A percentile compares a stretch with the other conserved stretches of the same genome.
Evolutionary conservation across 768 basidiomycete species (phyloP).

Genomic region (Inosperma sp.): DNA sequence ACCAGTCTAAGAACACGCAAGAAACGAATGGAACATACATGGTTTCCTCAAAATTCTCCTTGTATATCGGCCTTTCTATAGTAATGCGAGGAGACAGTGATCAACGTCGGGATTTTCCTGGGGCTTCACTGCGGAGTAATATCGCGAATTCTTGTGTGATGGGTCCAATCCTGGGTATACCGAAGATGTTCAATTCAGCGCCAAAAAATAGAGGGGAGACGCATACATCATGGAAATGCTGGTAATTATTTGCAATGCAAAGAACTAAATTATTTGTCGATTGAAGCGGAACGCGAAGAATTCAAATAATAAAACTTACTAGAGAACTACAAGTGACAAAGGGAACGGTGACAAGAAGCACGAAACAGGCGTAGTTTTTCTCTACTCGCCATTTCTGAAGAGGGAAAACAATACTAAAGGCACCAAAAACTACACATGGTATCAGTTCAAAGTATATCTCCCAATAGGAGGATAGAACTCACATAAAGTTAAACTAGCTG

Average conservation of each 20-base stretch:
- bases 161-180: slow-evolving; percentile 58
- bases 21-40: slow-evolving; percentile 51
- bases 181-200: slow-evolving; percentile 20
- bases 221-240: slow-evolving; percentile 62
- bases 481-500: slow-evolving; percentile 64
- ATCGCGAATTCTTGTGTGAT: slow-evolving; percentile 81
- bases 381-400: slow-evolving; percentile 70
- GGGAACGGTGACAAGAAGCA: slow-evolving; percentile 59
- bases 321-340: slow-evolving; percentile 73
- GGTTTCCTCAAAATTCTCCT: slow-evolving; percentile 75
- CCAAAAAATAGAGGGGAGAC: slow-evolving; percentile 1
- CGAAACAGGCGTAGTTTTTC: slow-evolving; percentile 56
- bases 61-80: slow-evolving; percentile 84
- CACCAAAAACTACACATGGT: slow-evolving; percentile 56
- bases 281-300: neutral
- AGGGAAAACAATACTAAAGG: slow-evolving; percentile 52
- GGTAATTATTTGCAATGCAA: slow-evolving; percentile 61
- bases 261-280: slow-evolving; percentile 49
- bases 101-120: slow-evolving; percentile 60
- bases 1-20: slow-evolving; percentile 3
- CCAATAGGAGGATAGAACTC: slow-evolving; percentile 21
- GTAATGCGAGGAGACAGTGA: slow-evolving; percentile 67
- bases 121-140: slow-evolving; percentile 70
- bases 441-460: neutral
- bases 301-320: slow-evolving; percentile 41